Evolutionary conservation across 768 basidiomycete genomes (phyloP).

Genomic region (Lactifluus echinatus): DNA sequence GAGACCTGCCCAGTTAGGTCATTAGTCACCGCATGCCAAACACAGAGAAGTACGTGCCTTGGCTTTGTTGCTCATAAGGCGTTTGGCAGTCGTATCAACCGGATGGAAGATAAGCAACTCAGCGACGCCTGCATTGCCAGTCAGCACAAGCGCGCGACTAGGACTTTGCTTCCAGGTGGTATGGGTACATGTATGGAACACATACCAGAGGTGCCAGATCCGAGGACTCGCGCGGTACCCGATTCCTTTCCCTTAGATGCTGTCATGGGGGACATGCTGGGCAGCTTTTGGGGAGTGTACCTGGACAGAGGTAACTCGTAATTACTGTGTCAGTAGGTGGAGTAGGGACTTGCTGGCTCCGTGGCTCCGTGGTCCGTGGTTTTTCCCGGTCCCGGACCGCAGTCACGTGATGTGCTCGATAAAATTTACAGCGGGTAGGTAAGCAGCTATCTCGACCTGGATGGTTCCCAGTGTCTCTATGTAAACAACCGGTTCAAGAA

Average conservation of each 20-base stretch:
- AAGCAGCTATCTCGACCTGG: too few relatives aligned
- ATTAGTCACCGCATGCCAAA: neutral
- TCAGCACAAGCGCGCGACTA: neutral
- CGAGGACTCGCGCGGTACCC: slow-evolving; percentile 80
- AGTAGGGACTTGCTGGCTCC: too few relatives aligned
- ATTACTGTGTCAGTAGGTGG: too few relatives aligned
- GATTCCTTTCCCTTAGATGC: slow-evolving; percentile 63
- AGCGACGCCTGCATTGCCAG: slow-evolving; percentile 59
- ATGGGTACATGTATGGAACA: too few relatives aligned
- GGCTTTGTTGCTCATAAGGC: slow-evolving; percentile 94
- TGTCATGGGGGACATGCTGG: slow-evolving; percentile 40
- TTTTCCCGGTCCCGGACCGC: too few relatives aligned
- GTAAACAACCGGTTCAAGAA: too few relatives aligned
- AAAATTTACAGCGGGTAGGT: too few relatives aligned
- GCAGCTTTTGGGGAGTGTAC: neutral
- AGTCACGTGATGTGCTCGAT: too few relatives aligned
- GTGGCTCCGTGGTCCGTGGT: too few relatives aligned
- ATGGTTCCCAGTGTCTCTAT: too few relatives aligned
- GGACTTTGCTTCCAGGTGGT: too few relatives aligned
- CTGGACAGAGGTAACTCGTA: too few relatives aligned
- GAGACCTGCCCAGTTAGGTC: slow-evolving; percentile 42
- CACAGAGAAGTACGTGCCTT: slow-evolving; percentile 40
- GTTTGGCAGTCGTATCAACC: slow-evolving; percentile 96
- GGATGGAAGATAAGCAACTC: slow-evolving; percentile 95
- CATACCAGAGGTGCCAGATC: slow-evolving; percentile 87